Base-by-base conservation (phyloP, 257 asterid species). In the Plantago elongata region DNA sequence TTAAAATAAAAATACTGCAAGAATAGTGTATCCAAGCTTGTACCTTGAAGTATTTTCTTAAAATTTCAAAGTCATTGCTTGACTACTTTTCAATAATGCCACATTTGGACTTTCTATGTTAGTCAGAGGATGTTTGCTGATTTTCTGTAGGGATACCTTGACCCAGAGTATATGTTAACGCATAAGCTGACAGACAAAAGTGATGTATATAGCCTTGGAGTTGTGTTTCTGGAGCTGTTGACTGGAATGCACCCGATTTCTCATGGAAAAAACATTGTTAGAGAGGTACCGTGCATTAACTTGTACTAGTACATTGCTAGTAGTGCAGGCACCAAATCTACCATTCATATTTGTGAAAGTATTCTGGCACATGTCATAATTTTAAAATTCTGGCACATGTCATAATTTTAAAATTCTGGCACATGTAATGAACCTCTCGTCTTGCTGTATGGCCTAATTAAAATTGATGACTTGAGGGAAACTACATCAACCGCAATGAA, bases 161-260 rank as follows among this genome's bases (percentile, higher is more conserved):
- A 93, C 73, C 99, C 99, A 1, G 99, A 93, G 75, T 93, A 93
- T 61, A 87, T 93, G 73, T 75, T 93, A 57, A 93, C 99, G 13
- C 96, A 81, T 57, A 90, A 89, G 77, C 77, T 93, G 66, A 93
- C 99, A 0, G 97, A 93, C 81, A 93, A 89, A 72, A 93, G 99
- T 27, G 99, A 93, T 51, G 97, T 93, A 49, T 93, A 93, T 54
- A 93, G 97, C 67, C 95, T 89, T 52, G 99, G 99, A 34, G 97
- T 93, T 17, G 97, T 93, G 10, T 84, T 93, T 72, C 84, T 93
- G 10, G 97, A 93, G 79, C 78, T 89, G 51, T 72, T 93, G 69
- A 89, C 97, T 0, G 99, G 92, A 65, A 82, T 80, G 99, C 97
- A 87, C 46, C 99, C 99, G 1, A 93, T 93, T 66, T 82, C 94